Evolutionary conservation across 164 flowering plant species (phyloP).

Genomic region (Nelumbo lutea): DNA sequence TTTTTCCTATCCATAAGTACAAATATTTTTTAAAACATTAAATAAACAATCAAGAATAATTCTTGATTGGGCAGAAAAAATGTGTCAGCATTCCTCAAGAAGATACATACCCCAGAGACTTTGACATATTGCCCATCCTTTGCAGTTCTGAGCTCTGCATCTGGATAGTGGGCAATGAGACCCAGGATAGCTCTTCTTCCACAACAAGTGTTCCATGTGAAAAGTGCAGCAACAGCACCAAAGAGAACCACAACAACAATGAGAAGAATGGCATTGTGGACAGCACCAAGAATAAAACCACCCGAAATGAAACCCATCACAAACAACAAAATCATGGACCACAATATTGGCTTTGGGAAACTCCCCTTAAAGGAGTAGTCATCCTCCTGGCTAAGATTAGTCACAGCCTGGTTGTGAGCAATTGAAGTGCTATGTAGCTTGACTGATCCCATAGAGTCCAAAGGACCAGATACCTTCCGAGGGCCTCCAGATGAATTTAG

Average conservation of each 20-base stretch:
- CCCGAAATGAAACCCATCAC: constrained; percentile 95
- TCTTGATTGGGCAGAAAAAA: constrained; percentile 30
- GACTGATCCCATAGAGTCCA: constrained; percentile 46
- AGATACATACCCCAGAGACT: constrained; percentile 93
- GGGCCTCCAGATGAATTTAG: constrained; percentile 70
- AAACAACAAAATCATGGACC: constrained; percentile 68
- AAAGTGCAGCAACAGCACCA: constrained; percentile 59
- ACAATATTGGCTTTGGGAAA: constrained; percentile 69
- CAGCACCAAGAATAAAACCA: constrained; percentile 94
- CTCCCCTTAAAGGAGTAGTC: constrained; percentile 66
- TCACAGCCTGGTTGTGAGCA: constrained; percentile 78
- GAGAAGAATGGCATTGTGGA: constrained; percentile 81
- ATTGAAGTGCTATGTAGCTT: constrained; percentile 55
- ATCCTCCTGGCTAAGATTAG: constrained; percentile 70
- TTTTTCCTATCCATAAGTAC: no score
- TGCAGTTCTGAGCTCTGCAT: constrained; percentile 92
- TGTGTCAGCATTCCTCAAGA: neutral
- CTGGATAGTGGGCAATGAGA: constrained; percentile 81
- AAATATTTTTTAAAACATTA: no score
- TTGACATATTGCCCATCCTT: constrained; percentile 93
- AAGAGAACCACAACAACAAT: constrained; percentile 80
- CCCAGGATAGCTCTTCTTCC: constrained; percentile 74
- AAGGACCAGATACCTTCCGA: constrained; percentile 53
- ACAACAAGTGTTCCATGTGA: constrained; percentile 77
- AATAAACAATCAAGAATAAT: neutral